Percentiles rank a stretch among this genome's conserved stretches.
phyloP scores from a whole-genome alignment of 371 early-diverging fungal genomes.

The Mucor saturninus region DNA sequence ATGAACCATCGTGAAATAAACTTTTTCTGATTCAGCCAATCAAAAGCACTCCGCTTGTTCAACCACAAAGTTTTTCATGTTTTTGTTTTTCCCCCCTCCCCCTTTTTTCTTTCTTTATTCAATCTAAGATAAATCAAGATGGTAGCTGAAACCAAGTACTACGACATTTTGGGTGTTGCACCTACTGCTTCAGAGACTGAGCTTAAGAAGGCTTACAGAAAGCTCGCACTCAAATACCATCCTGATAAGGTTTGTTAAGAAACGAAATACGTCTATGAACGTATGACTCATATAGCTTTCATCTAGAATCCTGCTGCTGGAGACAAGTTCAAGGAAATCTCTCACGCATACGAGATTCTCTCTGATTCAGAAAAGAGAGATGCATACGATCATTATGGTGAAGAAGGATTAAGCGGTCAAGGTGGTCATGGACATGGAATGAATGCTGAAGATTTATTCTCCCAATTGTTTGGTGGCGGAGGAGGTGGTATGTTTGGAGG shows the following conservation, averaged over 20 bases:
- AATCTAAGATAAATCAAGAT: conserved; percentile 32
- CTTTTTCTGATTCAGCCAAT: conserved; percentile 12
- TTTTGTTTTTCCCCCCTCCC: conserved; percentile 1
- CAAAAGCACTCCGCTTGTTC: conserved; percentile 7
- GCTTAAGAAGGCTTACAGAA: conserved; percentile 91
- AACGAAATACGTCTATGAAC: not conserved
- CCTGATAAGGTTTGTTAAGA: conserved; percentile 80
- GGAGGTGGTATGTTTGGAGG: conserved; percentile 64
- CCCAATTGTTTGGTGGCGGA: conserved; percentile 61
- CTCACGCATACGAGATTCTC: conserved; percentile 94
- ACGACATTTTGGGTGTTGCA: conserved; percentile 90
- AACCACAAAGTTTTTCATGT: not conserved
- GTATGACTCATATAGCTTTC: not conserved
- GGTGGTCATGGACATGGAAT: conserved; percentile 46
- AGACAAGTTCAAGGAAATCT: conserved; percentile 93
- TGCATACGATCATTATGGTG: conserved; percentile 83
- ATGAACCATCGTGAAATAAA: not conserved
- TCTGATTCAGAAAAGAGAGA: conserved; percentile 81
- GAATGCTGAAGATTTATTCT: conserved; percentile 63
- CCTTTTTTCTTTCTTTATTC: conserved; percentile 7
- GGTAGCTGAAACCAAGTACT: conserved; percentile 88
- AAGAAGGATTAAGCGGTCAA: conserved; percentile 80
- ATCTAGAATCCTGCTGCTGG: conserved; percentile 75
- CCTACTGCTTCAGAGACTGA: conserved; percentile 83
- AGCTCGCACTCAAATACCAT: conserved; percentile 93